Evolutionary conservation across 2,329 filamentous ascomycete species (phyloP).

Genomic region (Colletotrichum tabaci): DNA sequence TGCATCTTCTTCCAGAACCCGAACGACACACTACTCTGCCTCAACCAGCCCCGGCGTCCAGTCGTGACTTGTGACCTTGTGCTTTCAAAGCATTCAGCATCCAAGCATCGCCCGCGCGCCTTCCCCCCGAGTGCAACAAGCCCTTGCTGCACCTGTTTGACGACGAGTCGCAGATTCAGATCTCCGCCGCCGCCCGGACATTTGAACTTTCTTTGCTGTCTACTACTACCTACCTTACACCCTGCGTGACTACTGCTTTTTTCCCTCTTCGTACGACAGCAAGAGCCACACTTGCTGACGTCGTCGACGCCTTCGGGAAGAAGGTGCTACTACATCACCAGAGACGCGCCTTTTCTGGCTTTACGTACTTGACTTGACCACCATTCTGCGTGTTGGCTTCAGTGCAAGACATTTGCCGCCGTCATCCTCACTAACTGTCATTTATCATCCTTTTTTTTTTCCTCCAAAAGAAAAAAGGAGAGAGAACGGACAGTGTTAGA

Average conservation of each 20-base stretch:
- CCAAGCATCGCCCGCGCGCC: slow-evolving; percentile 28
- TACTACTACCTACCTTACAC: slow-evolving; percentile 15
- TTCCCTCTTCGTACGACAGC: slow-evolving; percentile 21
- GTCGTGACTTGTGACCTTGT: slow-evolving; percentile 26
- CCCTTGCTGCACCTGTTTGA: slow-evolving; percentile 31
- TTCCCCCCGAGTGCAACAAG: slow-evolving; percentile 29
- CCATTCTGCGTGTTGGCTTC: slow-evolving; percentile 12
- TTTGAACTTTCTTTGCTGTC: slow-evolving; percentile 30
- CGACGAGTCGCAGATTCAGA: slow-evolving; percentile 28
- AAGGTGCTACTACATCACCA: slow-evolving; percentile 17
- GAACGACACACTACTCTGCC: slow-evolving; percentile 3
- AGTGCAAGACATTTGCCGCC: slow-evolving; percentile 11
- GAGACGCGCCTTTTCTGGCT: slow-evolving; percentile 19
- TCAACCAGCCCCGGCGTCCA: slow-evolving; percentile 18
- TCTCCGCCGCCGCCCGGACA: slow-evolving; percentile 20
- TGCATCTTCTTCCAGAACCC: slow-evolving; percentile 13
- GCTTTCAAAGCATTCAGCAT: slow-evolving; percentile 22
- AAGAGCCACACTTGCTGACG: slow-evolving; percentile 33
- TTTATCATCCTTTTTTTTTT: slow-evolving; percentile 14
- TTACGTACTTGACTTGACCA: slow-evolving; percentile 34
- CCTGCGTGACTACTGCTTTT: slow-evolving; percentile 29
- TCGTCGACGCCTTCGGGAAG: slow-evolving; percentile 22
- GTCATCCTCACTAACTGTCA: slow-evolving; percentile 28
- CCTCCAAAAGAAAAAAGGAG: not conserved
- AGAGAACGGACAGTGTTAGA: slow-evolving; percentile 10